Percentiles rank a stretch among this genome's conserved stretches.
These are phyloP conservation scores for Pelargonium cotyledonis DNA, from an alignment of 441 rosid species.

Conservation along the genomic window DNA sequence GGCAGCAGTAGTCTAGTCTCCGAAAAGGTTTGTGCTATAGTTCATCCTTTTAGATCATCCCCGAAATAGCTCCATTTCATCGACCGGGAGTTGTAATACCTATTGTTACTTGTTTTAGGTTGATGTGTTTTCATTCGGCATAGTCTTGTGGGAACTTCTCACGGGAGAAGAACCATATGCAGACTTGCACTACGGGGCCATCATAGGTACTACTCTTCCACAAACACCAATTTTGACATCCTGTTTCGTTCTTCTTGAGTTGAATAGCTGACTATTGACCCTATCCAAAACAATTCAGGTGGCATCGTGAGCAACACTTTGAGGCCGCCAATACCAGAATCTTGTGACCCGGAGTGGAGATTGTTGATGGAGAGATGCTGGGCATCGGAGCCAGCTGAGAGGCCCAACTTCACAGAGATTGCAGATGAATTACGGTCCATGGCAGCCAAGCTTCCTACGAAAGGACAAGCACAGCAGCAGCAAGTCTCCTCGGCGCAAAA, in stretches of 20 bases:
- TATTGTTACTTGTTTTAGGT: constrained; percentile 27
- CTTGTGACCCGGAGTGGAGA: constrained; percentile 51
- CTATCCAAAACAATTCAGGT: constrained; percentile 26
- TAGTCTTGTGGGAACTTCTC: constrained; percentile 64
- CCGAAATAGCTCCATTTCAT: background rate
- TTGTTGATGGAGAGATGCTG: constrained; percentile 67
- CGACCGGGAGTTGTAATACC: background rate
- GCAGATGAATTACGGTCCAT: constrained; percentile 42
- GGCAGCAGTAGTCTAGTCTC: constrained; percentile 67
- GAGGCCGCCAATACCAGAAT: constrained; percentile 49
- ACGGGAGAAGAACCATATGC: constrained; percentile 71
- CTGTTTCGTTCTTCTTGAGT: background rate
- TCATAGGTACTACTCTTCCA: constrained; percentile 34
- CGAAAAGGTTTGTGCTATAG: constrained; percentile 38
- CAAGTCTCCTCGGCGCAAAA: background rate
- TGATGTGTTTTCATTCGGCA: constrained; percentile 65
- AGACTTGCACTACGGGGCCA: constrained; percentile 65
- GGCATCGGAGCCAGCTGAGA: constrained; percentile 56
- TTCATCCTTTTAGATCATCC: too few relatives aligned
- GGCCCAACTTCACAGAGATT: constrained; percentile 52
- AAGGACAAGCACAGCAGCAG: background rate
- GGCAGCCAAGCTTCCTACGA: constrained; percentile 35
- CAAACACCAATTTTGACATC: background rate
- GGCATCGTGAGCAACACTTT: constrained; percentile 65
- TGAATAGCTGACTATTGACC: background rate